Percentiles rank a stretch among this genome's conserved stretches.
These are phyloP conservation scores for Cercophora newfieldiana DNA, from an alignment of 495 filamentous ascomycete species.

Conservation along the genomic window DNA sequence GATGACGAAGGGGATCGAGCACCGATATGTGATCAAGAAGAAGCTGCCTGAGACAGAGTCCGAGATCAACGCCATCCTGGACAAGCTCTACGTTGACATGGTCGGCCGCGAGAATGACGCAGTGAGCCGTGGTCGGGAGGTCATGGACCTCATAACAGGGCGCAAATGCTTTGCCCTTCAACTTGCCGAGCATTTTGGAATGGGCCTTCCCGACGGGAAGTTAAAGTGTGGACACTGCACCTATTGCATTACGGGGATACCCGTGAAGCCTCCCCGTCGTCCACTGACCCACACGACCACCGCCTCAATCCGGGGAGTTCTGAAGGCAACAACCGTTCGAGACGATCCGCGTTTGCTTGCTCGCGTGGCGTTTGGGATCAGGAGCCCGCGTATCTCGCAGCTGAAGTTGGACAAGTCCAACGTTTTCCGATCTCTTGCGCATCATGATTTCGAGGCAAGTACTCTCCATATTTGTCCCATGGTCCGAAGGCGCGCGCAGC, in stretches of 20 bases:
- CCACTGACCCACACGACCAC: slow-evolving; percentile 34
- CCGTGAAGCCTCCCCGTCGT: slow-evolving; percentile 34
- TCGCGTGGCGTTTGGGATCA: slow-evolving; percentile 58
- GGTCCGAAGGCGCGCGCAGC: background rate
- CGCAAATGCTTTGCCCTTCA: slow-evolving; percentile 46
- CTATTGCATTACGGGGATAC: slow-evolving; percentile 47
- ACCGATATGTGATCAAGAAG: slow-evolving; percentile 50
- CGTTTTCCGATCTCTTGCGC: slow-evolving; percentile 52
- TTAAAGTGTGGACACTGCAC: slow-evolving; percentile 54
- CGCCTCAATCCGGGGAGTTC: slow-evolving; percentile 37
- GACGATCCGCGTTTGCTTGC: slow-evolving; percentile 60
- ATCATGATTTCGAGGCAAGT: slow-evolving; percentile 50
- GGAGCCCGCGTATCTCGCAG: slow-evolving; percentile 48
- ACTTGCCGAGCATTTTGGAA: slow-evolving; percentile 58
- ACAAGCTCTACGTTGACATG: slow-evolving; percentile 50
- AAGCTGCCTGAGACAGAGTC: slow-evolving; percentile 40
- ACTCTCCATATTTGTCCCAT: background rate
- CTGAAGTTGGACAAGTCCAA: slow-evolving; percentile 43
- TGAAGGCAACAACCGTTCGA: slow-evolving; percentile 39
- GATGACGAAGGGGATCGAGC: slow-evolving; percentile 46
- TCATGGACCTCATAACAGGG: slow-evolving; percentile 52
- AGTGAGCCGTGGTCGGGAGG: slow-evolving; percentile 45
- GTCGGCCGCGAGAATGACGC: slow-evolving; percentile 49
- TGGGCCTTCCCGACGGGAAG: slow-evolving; percentile 41
- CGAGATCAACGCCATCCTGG: slow-evolving; percentile 41